Base-by-base conservation (phyloP, 2,329 filamentous ascomycete genomes). In the Xylaria arbuscula region DNA sequence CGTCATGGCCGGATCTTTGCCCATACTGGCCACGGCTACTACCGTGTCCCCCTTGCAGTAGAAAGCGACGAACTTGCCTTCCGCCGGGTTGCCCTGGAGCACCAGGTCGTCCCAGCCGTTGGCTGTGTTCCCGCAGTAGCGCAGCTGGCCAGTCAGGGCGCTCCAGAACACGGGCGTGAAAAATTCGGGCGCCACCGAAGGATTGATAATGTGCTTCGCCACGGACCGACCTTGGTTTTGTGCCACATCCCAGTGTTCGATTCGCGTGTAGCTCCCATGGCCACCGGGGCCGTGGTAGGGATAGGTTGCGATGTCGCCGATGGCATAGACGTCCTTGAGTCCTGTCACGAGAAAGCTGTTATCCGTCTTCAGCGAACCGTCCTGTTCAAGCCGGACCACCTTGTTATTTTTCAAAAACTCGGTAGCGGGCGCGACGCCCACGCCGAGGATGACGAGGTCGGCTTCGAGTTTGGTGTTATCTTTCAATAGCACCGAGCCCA, bases 131-230 rank as follows among this genome's bases (percentile, higher is more conserved):
- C 96, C 96, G 77, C 94, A 97, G 84, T 99, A 99, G 54, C 96
- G 89, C 75, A 99, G 81, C 82, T 99, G 96, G 6, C 90, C 87
- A 5, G 94, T 93, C 5, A 99, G 83, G 0, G 96, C 96, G 1
- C 93, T 97, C 96, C 96, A 99, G 84, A 99, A 99, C 59, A 99
- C 88, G 0, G 96, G 96, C 66, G 96, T 95, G 81, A 97, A 98
- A 2, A 88, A 84, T 74, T 92, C 89, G 0, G 89, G 84, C 70
- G 86, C 85, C 54, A 85, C 79, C 8, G 85, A 81, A 0, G 91
- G 87, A 75, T 91, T 85, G 72, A 89, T 87, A 76, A 99, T 97
- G 74, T 92, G 88, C 61, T 85, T 85, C 1, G 94, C 96, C 0
- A 92, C 95, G 28, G 87, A 86, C 51, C 95, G 92, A 2, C 96